Percentiles rank a stretch among this genome's conserved stretches.
Conservation (phyloP, 2,329 filamentous ascomycete species). For the Rugonectria rugulosa region DNA sequence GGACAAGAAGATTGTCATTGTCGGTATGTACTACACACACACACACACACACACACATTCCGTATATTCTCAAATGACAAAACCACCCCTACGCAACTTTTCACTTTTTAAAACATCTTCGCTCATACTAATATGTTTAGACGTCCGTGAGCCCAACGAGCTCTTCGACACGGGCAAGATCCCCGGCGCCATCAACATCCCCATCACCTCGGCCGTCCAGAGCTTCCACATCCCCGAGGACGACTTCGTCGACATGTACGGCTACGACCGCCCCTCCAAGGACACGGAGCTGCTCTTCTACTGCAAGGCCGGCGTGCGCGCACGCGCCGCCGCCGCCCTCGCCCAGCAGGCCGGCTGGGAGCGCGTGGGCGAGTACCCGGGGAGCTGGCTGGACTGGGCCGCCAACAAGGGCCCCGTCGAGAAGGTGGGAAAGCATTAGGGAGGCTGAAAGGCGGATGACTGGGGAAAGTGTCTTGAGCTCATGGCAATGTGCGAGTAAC, state of each 20-base stretch:
- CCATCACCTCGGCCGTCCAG: constrained; percentile 78
- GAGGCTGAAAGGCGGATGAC: no score
- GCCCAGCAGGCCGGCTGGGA: constrained; percentile 80
- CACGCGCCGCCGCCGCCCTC: constrained; percentile 76
- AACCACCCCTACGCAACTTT: not conserved
- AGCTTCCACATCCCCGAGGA: constrained; percentile 77
- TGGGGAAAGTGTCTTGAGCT: no score
- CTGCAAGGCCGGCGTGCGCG: constrained; percentile 90
- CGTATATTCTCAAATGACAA: not conserved
- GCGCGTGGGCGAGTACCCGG: constrained; percentile 74
- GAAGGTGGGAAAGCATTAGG: constrained; percentile 24
- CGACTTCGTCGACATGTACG: constrained; percentile 85
- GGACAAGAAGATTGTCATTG: constrained; percentile 48
- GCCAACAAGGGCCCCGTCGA: constrained; percentile 69
- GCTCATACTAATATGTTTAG: constrained; percentile 45
- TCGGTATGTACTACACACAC: constrained; percentile 59
- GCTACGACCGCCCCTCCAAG: constrained; percentile 71
- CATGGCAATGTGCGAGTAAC: no score
- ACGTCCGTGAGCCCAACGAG: constrained; percentile 78
- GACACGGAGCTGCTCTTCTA: constrained; percentile 79
- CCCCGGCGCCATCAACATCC: constrained; percentile 83
- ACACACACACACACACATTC: not conserved
- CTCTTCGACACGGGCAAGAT: constrained; percentile 72
- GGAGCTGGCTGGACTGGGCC: constrained; percentile 85
- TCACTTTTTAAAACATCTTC: not conserved